Percentiles rank a stretch among this genome's conserved stretches.
Conservation (phyloP, 768 basidiomycete species). For the Lactifluus pinguis region DNA sequence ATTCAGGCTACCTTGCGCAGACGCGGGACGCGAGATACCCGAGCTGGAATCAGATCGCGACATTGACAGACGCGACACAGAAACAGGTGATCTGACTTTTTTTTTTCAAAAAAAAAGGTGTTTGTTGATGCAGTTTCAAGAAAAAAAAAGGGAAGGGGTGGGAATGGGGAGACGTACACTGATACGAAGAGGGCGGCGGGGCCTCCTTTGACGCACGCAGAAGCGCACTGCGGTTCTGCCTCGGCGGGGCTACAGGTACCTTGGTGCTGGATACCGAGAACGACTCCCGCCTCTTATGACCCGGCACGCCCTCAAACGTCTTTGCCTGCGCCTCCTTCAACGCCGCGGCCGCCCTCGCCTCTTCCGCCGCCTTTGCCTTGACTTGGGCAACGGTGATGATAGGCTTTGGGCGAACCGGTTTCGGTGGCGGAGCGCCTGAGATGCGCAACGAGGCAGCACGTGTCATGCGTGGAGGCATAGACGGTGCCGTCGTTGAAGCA, state of each 20-base stretch:
- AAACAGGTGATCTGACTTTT: slow-evolving; percentile 9
- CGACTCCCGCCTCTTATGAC: slow-evolving; percentile 72
- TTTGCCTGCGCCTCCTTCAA: slow-evolving; percentile 26
- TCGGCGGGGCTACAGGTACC: slow-evolving; percentile 36
- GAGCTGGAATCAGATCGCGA: slow-evolving; percentile 6
- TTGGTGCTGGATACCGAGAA: slow-evolving; percentile 54
- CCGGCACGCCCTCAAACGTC: slow-evolving; percentile 74
- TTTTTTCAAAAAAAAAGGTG: neutral
- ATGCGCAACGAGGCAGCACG: slow-evolving; percentile 63
- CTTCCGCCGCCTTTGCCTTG: slow-evolving; percentile 25
- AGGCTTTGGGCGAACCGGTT: slow-evolving; percentile 17
- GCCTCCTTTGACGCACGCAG: slow-evolving; percentile 35
- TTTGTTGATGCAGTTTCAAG: neutral
- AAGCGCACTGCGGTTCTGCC: slow-evolving; percentile 36
- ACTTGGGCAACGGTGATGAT: slow-evolving; percentile 6
- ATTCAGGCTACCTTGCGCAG: slow-evolving; percentile 5
- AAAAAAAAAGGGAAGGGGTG: neutral
- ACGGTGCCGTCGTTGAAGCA: slow-evolving; percentile 65
- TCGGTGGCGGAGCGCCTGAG: slow-evolving; percentile 40
- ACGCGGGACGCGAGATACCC: slow-evolving; percentile 1
- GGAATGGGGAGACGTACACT: slow-evolving; percentile 9
- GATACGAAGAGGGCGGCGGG: slow-evolving; percentile 28
- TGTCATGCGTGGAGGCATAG: slow-evolving; percentile 65
- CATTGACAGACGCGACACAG: slow-evolving; percentile 3
- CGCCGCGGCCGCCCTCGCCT: slow-evolving; percentile 24